Evolutionary conservation across 2,329 filamentous ascomycete genomes (phyloP), one percentile per base, ranked within the genome.

Genomic region (Sclerotinia nivalis): DNA sequence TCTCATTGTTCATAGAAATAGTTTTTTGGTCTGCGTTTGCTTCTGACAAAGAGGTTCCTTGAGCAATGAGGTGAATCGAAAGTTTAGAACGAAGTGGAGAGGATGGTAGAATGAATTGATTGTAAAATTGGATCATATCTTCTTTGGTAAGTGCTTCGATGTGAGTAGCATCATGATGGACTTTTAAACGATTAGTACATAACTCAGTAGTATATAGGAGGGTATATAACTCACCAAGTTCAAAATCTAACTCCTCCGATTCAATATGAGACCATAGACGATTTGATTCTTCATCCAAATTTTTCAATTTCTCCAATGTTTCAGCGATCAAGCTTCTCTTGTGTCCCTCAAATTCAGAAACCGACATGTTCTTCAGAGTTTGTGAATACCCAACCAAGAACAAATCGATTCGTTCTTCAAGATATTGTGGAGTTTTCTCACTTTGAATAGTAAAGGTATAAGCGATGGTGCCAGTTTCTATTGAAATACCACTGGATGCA

Each of bases 401-500:
- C 1, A 88, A 85, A 76, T 98, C 93, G 72, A 98, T 96, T 31
- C 96, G 89, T 7, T 88, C 87, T 78, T 98, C 94, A 2, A 99
- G 83, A 77, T 96, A 97, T 54, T 90, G 85, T 0, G 92, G 91
- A 2, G 90, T 88, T 78, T 91, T 91, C 81, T 99, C 95, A 78
- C 93, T 97, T 82, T 99, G 96, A 45, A 99, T 93, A 72, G 98
- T 87, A 73, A 99, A 91, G 8, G 93, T 88, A 80, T 95, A 96
- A 0, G 92, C 93, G 76, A 93, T 90, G 0, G 91, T 95, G 0
- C 91, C 93, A 25, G 88, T 83, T 69, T 91, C 88, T 67, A 87
- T 86, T 54, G 90, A 85, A 15, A 89, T 84, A 40, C 93, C 92
- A 62, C 92, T 95, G 81, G 95, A 97, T 0, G 99, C 95, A 67